Conservation (phyloP, 306 rosid species). For the Dryas drummondii region DNA sequence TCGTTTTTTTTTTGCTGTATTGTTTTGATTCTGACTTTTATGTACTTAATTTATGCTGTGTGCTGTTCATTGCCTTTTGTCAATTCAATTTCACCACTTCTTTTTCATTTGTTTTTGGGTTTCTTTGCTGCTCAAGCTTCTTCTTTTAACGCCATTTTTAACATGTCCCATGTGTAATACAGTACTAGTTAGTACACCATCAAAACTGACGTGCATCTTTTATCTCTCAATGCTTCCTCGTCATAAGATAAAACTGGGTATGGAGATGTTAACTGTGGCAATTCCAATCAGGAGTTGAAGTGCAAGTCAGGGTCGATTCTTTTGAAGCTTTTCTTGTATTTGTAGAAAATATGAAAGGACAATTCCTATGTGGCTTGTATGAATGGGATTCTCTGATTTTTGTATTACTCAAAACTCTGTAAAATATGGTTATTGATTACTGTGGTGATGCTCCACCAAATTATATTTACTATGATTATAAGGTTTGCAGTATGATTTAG, state of each 20-base stretch:
- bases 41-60: constrained; percentile 47
- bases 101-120: constrained; percentile 9
- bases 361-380: not conserved
- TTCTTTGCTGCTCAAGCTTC: constrained; percentile 10
- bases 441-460: not conserved
- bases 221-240: not conserved
- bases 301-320: not conserved
- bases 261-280: not conserved
- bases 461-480: not conserved
- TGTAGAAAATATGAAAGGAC: not conserved
- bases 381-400: not conserved
- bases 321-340: not conserved
- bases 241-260: not conserved
- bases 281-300: not conserved
- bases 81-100: constrained; percentile 45
- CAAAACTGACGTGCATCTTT: not conserved
- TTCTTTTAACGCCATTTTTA: not conserved
- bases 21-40: constrained; percentile 47
- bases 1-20: constrained; percentile 42
- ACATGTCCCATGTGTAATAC: not conserved
- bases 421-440: not conserved
- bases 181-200: not conserved
- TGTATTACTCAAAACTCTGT: not conserved
- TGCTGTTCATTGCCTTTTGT: constrained; percentile 52
- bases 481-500: not conserved